These are phyloP conservation scores for Solanum dulcamara DNA, from an alignment of 257 asterid genomes.

Conservation along the genomic window DNA sequence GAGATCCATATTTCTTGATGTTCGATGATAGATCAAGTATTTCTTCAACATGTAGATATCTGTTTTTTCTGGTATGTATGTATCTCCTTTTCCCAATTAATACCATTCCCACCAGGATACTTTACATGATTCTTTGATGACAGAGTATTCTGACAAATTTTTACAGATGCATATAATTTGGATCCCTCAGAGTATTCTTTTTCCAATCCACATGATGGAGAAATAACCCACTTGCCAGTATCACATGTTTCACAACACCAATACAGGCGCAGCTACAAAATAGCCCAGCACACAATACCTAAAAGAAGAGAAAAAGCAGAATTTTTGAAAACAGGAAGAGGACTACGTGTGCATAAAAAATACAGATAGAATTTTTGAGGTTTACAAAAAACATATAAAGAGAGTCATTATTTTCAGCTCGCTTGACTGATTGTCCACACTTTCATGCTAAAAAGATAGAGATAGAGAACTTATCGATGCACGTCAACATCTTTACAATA, in stretches of 20 bases:
- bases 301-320: not conserved
- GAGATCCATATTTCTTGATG: not conserved
- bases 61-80: constrained; percentile 34
- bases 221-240: not conserved
- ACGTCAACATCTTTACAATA: constrained; percentile 26
- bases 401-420: not conserved
- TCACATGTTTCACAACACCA: constrained; percentile 51
- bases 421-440: not conserved
- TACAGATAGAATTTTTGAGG: not conserved
- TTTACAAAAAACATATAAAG: not conserved
- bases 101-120: not conserved
- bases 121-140: not conserved
- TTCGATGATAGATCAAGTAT: constrained; percentile 35
- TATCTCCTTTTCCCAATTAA: constrained; percentile 30
- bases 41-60: constrained; percentile 31
- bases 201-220: constrained; percentile 2
- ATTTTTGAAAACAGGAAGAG: not conserved
- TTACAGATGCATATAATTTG: not conserved
- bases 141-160: not conserved
- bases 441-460: not conserved
- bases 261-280: not conserved
- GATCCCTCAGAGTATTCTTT: constrained; percentile 1
- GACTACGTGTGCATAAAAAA: not conserved
- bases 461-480: constrained; percentile 38
- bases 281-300: constrained; percentile 43